Evolutionary conservation across 768 basidiomycete species (phyloP).

Genomic region (Lactarius evosmus): DNA sequence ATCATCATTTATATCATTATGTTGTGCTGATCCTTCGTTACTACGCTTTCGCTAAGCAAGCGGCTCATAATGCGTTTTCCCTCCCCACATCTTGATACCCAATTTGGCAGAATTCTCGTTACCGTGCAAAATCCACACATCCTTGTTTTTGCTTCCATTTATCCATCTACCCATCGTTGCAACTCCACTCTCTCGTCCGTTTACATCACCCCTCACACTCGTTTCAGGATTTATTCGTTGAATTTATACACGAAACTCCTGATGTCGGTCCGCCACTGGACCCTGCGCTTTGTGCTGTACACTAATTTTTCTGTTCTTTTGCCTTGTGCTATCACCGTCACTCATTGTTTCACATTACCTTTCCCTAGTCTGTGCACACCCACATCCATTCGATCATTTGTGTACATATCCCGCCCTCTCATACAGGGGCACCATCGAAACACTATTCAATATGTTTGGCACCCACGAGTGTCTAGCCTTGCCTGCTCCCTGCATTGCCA

Average conservation of each 20-base stretch:
- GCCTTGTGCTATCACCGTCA: background rate
- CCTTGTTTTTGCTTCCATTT: constrained; percentile 13
- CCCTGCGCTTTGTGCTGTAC: constrained; percentile 8
- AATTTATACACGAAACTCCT: background rate
- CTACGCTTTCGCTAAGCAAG: constrained; percentile 1
- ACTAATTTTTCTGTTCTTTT: background rate
- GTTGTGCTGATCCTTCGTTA: constrained; percentile 7
- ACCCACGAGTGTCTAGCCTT: background rate
- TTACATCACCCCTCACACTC: background rate
- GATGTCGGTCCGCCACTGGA: background rate
- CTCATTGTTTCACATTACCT: background rate
- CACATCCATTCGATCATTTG: background rate
- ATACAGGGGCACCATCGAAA: background rate
- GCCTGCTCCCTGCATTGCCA: background rate
- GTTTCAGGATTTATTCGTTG: background rate
- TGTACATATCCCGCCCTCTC: background rate
- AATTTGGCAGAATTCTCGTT: background rate
- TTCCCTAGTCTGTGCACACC: background rate
- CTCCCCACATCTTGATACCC: constrained; percentile 5
- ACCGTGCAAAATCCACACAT: constrained; percentile 1
- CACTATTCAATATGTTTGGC: background rate
- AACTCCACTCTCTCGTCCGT: background rate
- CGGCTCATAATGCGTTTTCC: background rate
- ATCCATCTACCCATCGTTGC: constrained; percentile 8
- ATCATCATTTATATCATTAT: constrained; percentile 7